A percentile compares a stretch with the other conserved stretches of the same genome.
phyloP scores from a whole-genome alignment of 768 basidiomycete genomes.

The Daedalea quercina region DNA sequence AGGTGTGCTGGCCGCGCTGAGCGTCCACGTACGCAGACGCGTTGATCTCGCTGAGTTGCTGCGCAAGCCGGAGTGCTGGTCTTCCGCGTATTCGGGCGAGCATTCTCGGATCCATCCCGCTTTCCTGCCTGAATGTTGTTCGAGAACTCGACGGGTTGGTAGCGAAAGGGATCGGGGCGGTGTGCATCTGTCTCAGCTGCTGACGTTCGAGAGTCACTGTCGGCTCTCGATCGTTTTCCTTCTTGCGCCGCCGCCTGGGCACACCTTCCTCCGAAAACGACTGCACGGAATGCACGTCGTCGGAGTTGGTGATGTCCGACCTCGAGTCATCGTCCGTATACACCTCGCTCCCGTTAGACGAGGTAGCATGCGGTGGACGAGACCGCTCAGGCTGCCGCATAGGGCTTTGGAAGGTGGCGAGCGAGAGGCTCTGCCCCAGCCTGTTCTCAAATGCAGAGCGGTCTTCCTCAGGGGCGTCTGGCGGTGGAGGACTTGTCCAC shows the following conservation, averaged over 20 bases:
- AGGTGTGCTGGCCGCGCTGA: conserved; percentile 9
- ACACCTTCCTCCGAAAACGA: conserved; percentile 52
- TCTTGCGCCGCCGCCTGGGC: conserved; percentile 10
- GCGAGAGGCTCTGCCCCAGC: conserved; percentile 55
- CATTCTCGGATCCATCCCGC: conserved; percentile 15
- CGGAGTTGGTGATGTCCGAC: conserved; percentile 55
- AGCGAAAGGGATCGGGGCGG: conserved; percentile 6
- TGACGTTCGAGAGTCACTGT: neutral
- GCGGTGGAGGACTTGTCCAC: conserved; percentile 84
- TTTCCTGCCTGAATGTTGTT: neutral
- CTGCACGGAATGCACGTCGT: conserved; percentile 62
- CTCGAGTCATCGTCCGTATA: conserved; percentile 60
- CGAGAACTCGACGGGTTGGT: conserved; percentile 12
- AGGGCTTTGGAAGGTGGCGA: conserved; percentile 60
- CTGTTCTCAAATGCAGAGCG: conserved; percentile 62
- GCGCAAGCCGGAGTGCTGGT: conserved; percentile 10
- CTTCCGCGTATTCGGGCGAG: conserved; percentile 17
- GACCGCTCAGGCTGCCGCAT: conserved; percentile 48
- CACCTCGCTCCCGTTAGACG: conserved; percentile 55
- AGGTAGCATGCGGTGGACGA: conserved; percentile 7
- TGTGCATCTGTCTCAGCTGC: neutral
- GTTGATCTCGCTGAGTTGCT: conserved; percentile 7
- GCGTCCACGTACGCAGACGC: neutral
- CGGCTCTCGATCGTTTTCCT: conserved; percentile 2
- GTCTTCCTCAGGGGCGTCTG: conserved; percentile 62